Evolutionary conservation across 805 yeast genomes (phyloP).

Genomic region (Maudiozyma pseudohumilis): DNA sequence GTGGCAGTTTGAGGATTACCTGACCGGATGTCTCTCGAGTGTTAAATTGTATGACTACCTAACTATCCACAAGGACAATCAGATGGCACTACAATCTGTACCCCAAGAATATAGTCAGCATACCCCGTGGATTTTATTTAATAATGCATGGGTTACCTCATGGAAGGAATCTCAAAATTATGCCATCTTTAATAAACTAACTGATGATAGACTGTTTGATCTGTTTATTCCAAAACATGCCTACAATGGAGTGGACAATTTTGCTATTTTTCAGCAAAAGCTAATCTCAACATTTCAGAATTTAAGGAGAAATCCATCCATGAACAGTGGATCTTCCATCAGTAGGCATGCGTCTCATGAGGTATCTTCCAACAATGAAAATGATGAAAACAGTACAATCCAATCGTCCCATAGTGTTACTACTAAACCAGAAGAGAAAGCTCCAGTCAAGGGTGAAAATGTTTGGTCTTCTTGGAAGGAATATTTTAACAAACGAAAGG

Average conservation of each 20-base stretch:
- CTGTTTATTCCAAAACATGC: conserved; percentile 41
- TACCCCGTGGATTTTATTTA: conserved; percentile 35
- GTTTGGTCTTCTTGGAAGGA: conserved; percentile 22
- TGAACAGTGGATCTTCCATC: conserved; percentile 2
- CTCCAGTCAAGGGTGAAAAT: conserved; percentile 8
- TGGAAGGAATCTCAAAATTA: conserved; percentile 53
- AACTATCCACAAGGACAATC: conserved; percentile 28
- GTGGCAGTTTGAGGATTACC: conserved; percentile 81
- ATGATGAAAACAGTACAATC: background rate
- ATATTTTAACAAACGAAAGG: conserved; percentile 19
- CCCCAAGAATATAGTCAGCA: conserved; percentile 22
- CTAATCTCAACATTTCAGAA: conserved; percentile 27
- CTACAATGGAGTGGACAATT: conserved; percentile 22
- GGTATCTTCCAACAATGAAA: background rate
- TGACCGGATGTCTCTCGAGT: conserved; percentile 63
- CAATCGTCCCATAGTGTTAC: background rate
- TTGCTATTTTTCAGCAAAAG: conserved; percentile 23
- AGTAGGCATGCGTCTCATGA: conserved; percentile 3
- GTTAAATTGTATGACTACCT: conserved; percentile 59
- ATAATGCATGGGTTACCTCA: conserved; percentile 34
- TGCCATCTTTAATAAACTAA: conserved; percentile 40
- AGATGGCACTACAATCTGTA: conserved; percentile 29
- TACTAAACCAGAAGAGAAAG: background rate
- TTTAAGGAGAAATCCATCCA: conserved; percentile 15
- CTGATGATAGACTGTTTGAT: conserved; percentile 65